phyloP scores from a whole-genome alignment of 176 grass and related monocot species.

The Oryza meridionalis region DNA sequence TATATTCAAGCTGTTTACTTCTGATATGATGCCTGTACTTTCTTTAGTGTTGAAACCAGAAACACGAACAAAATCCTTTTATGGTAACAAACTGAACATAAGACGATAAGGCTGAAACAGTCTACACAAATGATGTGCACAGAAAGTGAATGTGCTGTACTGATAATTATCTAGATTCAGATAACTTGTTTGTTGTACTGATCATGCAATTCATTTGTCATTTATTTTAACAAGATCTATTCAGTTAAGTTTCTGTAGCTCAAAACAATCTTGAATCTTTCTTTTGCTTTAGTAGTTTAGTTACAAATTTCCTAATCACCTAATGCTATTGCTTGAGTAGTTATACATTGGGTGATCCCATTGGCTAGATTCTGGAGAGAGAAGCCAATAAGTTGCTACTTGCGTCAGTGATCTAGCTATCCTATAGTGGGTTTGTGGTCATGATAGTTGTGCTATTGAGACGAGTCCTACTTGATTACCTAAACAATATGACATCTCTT shows the following conservation, averaged over 20 bases:
- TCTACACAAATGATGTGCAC: background rate
- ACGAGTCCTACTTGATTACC: background rate
- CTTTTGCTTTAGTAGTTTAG: background rate
- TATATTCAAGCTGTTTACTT: background rate
- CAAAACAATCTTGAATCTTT: background rate
- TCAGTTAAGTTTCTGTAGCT: constrained; percentile 6
- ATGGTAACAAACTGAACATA: background rate
- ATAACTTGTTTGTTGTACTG: constrained; percentile 30
- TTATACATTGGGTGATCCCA: background rate
- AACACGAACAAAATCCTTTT: constrained; percentile 6
- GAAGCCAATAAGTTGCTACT: constrained; percentile 20
- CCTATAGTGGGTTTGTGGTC: background rate
- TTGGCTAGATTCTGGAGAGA: background rate
- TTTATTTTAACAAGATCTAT: constrained; percentile 1
- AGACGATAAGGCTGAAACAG: background rate
- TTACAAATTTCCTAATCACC: background rate
- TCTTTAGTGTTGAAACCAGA: background rate
- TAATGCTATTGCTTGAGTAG: background rate
- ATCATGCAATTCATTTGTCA: background rate
- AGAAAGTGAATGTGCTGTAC: constrained; percentile 9
- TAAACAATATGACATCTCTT: constrained; percentile 20
- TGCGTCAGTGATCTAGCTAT: constrained; percentile 2
- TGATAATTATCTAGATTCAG: background rate
- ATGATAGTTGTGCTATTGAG: background rate
- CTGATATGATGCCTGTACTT: background rate